Conservation (phyloP, 78 protist species). For the Polysphondylium violaceum region DNA sequence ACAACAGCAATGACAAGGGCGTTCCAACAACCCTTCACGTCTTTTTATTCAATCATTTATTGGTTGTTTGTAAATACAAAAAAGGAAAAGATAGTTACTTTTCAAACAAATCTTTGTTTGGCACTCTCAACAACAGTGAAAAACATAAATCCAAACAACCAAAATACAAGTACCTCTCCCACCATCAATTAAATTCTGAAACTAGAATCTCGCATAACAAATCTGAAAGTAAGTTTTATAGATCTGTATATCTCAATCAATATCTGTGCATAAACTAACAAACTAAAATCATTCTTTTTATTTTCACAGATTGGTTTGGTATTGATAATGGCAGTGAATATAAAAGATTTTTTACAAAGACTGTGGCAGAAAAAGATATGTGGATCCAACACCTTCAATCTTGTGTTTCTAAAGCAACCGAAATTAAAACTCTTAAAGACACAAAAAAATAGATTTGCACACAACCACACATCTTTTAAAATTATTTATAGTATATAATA, state of each 20-base stretch:
- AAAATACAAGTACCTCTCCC: slow-evolving; percentile 54
- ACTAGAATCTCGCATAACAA: slow-evolving; percentile 61
- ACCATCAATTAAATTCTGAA: not conserved
- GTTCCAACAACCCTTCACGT: slow-evolving; percentile 24
- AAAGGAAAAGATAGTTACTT: slow-evolving; percentile 69
- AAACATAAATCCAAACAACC: slow-evolving; percentile 74
- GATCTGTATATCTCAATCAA: not conserved
- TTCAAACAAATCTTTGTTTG: slow-evolving; percentile 31
- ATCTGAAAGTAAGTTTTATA: slow-evolving; percentile 16
- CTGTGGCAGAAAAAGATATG: slow-evolving; percentile 70
- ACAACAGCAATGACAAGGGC: not conserved
- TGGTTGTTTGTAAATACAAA: slow-evolving; percentile 73
- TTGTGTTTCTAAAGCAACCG: slow-evolving; percentile 47
- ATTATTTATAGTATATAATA: not conserved
- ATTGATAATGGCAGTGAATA: slow-evolving; percentile 39
- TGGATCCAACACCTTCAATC: slow-evolving; percentile 59
- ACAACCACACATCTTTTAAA: no score
- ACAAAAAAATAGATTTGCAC: slow-evolving; percentile 18
- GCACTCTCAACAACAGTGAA: slow-evolving; percentile 19
- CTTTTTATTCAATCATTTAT: slow-evolving; percentile 71
- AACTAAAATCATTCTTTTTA: not conserved
- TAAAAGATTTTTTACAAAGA: slow-evolving; percentile 47
- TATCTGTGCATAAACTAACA: not conserved
- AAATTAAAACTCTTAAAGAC: slow-evolving; percentile 51
- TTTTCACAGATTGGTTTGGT: slow-evolving; percentile 44